These are phyloP conservation scores for Auricularia cornea DNA, from an alignment of 768 basidiomycete species.

Conservation along the genomic window DNA sequence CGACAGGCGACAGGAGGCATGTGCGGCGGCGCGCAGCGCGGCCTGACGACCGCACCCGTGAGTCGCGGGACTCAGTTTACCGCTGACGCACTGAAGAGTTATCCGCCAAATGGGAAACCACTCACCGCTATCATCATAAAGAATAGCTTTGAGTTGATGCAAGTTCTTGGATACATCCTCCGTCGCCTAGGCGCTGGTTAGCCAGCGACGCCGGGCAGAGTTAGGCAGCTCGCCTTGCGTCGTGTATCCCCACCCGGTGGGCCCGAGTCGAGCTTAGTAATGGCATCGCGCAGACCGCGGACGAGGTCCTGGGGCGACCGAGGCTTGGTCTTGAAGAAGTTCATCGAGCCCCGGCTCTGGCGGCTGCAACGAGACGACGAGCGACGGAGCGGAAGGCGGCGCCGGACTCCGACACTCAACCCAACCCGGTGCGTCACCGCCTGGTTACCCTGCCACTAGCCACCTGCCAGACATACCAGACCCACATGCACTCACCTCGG, in stretches of 20 bases:
- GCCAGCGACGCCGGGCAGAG: slow-evolving; percentile 4
- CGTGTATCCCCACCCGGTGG: slow-evolving; percentile 68
- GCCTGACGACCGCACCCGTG: too few relatives aligned
- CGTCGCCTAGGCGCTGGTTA: slow-evolving; percentile 48
- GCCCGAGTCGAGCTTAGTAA: slow-evolving; percentile 65
- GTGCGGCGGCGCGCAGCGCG: too few relatives aligned
- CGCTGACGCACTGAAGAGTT: not conserved
- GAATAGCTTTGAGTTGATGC: slow-evolving; percentile 79
- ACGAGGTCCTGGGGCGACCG: slow-evolving; percentile 85
- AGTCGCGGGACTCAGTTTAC: slow-evolving; percentile 80
- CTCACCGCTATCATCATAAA: slow-evolving; percentile 76
- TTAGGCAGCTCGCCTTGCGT: slow-evolving; percentile 53
- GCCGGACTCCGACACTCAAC: too few relatives aligned
- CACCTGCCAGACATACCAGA: too few relatives aligned
- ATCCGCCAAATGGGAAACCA: not conserved
- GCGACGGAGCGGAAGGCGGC: not conserved
- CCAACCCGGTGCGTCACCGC: too few relatives aligned
- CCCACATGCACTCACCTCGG: too few relatives aligned
- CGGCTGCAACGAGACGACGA: not conserved
- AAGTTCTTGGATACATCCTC: slow-evolving; percentile 88
- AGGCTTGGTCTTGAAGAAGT: slow-evolving; percentile 91
- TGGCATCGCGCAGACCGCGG: slow-evolving; percentile 67
- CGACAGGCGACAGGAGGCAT: too few relatives aligned
- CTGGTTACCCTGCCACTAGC: too few relatives aligned
- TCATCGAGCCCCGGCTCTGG: slow-evolving; percentile 44